Base-by-base conservation (phyloP, 2,329 filamentous ascomycete genomes). In the Pyrenophora seminiperda region DNA sequence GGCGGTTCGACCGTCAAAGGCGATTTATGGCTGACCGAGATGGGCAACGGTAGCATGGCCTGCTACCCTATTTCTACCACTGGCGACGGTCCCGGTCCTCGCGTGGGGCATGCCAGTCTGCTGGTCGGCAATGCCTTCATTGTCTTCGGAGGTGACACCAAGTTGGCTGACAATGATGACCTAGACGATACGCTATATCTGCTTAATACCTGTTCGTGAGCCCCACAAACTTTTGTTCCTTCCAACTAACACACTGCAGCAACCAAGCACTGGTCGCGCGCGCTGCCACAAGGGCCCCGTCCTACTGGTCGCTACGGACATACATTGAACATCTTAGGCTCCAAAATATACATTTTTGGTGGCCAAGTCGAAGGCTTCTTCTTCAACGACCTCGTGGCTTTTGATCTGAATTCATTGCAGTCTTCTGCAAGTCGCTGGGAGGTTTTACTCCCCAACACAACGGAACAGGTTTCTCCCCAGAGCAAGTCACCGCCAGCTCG, bases 101-200 rank as follows among this genome's bases (percentile, higher is more conserved):
- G 94, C 77, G 94, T 99, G 43, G 94, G 94, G 3, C 94, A 99
- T 76, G 83, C 93, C 15, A 95, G 92, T 78, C 79, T 99, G 66
- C 81, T 99, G 13, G 94, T 99, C 45, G 95, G 95, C 50, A 99
- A 99, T 74, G 94, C 94, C 0, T 99, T 97, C 72, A 99, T 99
- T 62, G 94, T 99, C 10, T 99, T 97, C 69, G 95, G 94, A 41
- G 94, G 94, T 69, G 95, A 99, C 73, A 99, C 94, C 42, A 99
- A 99, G 75, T 88, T 96, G 70, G 91, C 97, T 47, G 94, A 97
- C 67, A 84, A 85, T 24, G 94, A 99, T 73, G 81, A 90, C 40
- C 78, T 99, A 50, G 94, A 99, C 66, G 93, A 99, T 75, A 97
- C 94, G 0, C 79, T 99, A 10, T 99, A 99, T 75, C 82, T 99